Evolutionary conservation across 257 asterid genomes (phyloP).

Genomic region (Jasminum sambac): DNA sequence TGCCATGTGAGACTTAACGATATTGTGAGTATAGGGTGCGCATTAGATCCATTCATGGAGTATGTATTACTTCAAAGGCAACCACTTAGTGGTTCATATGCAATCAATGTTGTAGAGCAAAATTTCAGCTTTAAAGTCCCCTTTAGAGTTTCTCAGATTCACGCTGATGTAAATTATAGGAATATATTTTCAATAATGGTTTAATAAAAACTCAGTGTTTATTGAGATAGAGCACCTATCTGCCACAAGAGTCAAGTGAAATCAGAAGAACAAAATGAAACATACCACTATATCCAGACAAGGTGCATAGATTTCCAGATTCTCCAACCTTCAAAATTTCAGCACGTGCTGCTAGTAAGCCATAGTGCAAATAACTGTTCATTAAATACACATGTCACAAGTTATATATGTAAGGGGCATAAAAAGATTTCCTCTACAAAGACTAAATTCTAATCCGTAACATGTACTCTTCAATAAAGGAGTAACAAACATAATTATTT

Average conservation of each 20-base stretch:
- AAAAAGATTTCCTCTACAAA: not conserved
- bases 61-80: not conserved
- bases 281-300: constrained; percentile 66
- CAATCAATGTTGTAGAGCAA: not conserved
- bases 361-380: constrained; percentile 75
- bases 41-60: not conserved
- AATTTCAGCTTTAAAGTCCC: not conserved
- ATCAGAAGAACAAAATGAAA: not conserved
- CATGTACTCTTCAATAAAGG: not conserved
- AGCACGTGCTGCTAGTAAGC: constrained; percentile 79
- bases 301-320: constrained; percentile 59
- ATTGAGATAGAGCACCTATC: not conserved
- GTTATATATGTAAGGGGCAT: not conserved
- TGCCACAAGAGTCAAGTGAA: not conserved
- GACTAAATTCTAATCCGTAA: not conserved
- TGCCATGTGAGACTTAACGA: too few relatives aligned
- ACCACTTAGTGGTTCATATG: not conserved
- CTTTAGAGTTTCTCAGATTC: not conserved
- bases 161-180: not conserved
- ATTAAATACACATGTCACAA: constrained; percentile 1
- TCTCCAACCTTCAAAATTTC: constrained; percentile 62
- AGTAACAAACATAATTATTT: constrained; percentile 9
- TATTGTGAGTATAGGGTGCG: too few relatives aligned
- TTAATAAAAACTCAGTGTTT: not conserved
- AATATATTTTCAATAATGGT: not conserved